Evolutionary conservation across 2,329 filamentous ascomycete genomes (phyloP).

Genomic region (Westerdykella sp.): DNA sequence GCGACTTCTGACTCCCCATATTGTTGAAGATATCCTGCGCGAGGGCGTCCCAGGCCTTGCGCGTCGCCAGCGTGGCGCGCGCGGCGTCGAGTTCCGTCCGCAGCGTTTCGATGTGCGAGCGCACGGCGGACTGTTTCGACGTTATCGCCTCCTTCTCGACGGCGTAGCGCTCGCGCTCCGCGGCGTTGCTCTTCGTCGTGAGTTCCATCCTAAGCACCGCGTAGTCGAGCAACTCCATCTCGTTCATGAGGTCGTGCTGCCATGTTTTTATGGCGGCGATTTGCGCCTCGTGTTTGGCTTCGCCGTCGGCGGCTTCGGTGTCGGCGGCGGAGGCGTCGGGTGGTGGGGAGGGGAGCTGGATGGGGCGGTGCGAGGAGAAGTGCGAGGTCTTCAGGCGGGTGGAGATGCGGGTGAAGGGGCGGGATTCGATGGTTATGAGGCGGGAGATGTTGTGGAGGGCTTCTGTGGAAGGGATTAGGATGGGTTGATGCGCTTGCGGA

Average conservation of each 20-base stretch:
- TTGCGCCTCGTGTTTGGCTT: conserved; percentile 46
- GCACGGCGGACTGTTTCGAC: conserved; percentile 69
- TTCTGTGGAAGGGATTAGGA: conserved; percentile 43
- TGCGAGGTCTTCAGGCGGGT: conserved; percentile 69
- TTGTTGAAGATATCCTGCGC: conserved; percentile 73
- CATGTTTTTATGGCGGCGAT: conserved; percentile 59
- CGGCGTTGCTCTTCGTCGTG: conserved; percentile 72
- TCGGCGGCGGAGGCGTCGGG: conserved; percentile 51
- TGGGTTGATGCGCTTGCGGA: neutral
- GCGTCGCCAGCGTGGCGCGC: conserved; percentile 61
- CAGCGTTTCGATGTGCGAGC: conserved; percentile 66
- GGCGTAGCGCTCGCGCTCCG: conserved; percentile 77
- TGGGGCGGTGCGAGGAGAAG: conserved; percentile 52
- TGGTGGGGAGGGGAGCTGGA: conserved; percentile 59
- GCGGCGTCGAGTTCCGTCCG: conserved; percentile 65
- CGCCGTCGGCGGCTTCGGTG: conserved; percentile 37
- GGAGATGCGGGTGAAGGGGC: conserved; percentile 82
- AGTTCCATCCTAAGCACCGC: conserved; percentile 84
- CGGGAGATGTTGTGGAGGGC: conserved; percentile 75
- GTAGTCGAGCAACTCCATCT: conserved; percentile 83
- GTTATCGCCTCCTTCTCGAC: conserved; percentile 74
- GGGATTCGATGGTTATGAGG: conserved; percentile 84
- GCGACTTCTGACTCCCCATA: conserved; percentile 69
- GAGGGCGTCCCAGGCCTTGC: conserved; percentile 81
- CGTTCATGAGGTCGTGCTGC: conserved; percentile 75